Conservation (phyloP, 495 filamentous ascomycete genomes). For the Xylaria nigripes region DNA sequence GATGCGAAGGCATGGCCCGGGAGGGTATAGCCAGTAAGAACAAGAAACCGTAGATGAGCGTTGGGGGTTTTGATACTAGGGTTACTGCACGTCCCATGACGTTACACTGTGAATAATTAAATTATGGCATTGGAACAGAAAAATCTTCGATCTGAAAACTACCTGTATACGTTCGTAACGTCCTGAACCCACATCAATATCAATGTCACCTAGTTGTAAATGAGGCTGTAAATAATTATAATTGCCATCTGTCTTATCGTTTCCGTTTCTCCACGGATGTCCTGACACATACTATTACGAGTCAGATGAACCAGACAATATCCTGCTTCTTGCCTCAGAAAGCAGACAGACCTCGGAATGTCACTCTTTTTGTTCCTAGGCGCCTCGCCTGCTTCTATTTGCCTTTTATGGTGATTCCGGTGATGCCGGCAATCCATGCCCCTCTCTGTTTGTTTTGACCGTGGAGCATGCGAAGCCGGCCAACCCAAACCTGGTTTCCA, state of each 20-base stretch:
- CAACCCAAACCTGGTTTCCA: too few species aligned
- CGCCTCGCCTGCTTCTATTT: too few species aligned
- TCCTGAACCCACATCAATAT: not conserved
- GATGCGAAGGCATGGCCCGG: slow-evolving; percentile 40
- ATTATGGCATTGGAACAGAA: not conserved
- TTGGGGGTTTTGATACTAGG: not conserved
- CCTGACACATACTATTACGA: too few species aligned
- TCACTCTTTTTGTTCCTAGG: too few species aligned
- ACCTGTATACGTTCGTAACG: not conserved
- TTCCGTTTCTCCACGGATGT: too few species aligned
- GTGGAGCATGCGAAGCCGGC: too few species aligned
- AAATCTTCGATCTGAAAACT: not conserved
- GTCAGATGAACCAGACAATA: too few species aligned
- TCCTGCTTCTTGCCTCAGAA: too few species aligned
- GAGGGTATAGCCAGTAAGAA: slow-evolving; percentile 35
- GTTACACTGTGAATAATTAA: not conserved
- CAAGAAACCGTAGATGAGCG: slow-evolving; percentile 15
- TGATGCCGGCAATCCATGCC: too few species aligned
- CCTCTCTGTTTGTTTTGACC: too few species aligned
- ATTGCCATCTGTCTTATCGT: not conserved
- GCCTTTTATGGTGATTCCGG: too few species aligned
- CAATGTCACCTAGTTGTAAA: not conserved
- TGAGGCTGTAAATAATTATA: not conserved
- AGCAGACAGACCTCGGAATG: too few species aligned
- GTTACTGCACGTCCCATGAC: not conserved